Base-by-base conservation (phyloP, 805 yeast genomes). In the Barnettozyma wickerhamii region DNA sequence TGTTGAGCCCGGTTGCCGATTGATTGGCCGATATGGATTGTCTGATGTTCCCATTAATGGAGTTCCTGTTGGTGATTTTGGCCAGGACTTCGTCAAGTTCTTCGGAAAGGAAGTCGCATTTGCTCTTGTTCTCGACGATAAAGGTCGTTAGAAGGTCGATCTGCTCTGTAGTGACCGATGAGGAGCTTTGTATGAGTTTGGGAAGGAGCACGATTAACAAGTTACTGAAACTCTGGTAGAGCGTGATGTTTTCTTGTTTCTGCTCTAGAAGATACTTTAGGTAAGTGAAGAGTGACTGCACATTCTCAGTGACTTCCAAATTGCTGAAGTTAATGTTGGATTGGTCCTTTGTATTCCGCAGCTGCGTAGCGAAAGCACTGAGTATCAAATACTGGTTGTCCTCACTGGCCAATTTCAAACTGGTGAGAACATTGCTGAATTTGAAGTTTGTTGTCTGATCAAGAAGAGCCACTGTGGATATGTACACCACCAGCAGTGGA, bases 401-500 rank as follows among this genome's bases (percentile, higher is more conserved):
- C 2, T 38, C 46, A 1, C 34, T 37, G 10, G 55, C 52, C 7
- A 1, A 4, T 10, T 30, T 23, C 13, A 55, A 34, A n/a, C 35
- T 13, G 4, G 38, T 15, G 4, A 55, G 15, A 9, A 56, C 30
- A 2, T 32, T 37, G 2, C 52, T 28, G 13, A 53, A 42, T 20
- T 40, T 47, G 21, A 53, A 18, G 7, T 30, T 23, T 2, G 47
- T 42, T 5, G 48, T 31, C n/a, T 43, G 42, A 14, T 48, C 44
- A 2, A 19, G 14, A 0, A 42, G 23, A 4, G 47, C 17, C 1
- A 35, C 31, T 6, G 30, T 19, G 6, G 47, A 29, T 6, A 56
- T 33, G 33, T 52, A 56, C 19, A 47, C 35, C 13, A 45, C 46
- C 7, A 40, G 30, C 30, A 55, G 33, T n/a, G 61, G 59, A 28